Base-by-base conservation (phyloP, 441 rosid species). In the Pelargonium cotyledonis region DNA sequence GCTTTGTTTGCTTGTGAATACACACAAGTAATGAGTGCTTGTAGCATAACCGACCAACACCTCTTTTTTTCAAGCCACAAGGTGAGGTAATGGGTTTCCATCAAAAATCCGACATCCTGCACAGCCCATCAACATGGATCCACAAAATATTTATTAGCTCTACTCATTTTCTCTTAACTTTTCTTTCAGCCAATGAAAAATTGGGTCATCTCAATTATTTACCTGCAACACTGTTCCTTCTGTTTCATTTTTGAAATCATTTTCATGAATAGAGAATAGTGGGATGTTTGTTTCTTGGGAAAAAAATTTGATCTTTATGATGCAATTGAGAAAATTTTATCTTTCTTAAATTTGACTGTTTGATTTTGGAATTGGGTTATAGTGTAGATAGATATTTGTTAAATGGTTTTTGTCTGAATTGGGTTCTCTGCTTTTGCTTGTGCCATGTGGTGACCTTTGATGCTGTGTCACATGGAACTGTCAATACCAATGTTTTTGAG, bases 391-490 rank as follows among this genome's bases (percentile, higher is more conserved):
- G 57, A 49, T 38, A 14, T 43, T 65, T 9, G 18, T 58, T 51
- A 23, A 38, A 9, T 60, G 66, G 63, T 49, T 63, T 65, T 35
- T 40, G 26, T 71, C 40, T 62, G 31, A 49, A 49, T 41, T 38
- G 66, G 65, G 65, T 68, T 66, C 16, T 49, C 18, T 49, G 57
- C n/a, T n/a, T 47, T 66, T 57, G n/a, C 29, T 64, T 68, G 46
- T 65, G 67, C 35, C 84, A 70, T 70, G 78, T 75, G 76, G 67
- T 74, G 77, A 67, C 47, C 68, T 68, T 46, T 61, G 23, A 49
- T 53, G 69, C 26, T 23, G 21, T 60, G 61, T 64, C 84, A 75
- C 83, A 81, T 70, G 87, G 78, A 74, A 65, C 72, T 51, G 75
- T 51, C 67, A 78, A 76, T 70, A 68, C 63, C 78, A 65, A 66